These are phyloP conservation scores for Hydrangea macrophylla DNA, from an alignment of 148 eudicot species.

Conservation along the genomic window DNA sequence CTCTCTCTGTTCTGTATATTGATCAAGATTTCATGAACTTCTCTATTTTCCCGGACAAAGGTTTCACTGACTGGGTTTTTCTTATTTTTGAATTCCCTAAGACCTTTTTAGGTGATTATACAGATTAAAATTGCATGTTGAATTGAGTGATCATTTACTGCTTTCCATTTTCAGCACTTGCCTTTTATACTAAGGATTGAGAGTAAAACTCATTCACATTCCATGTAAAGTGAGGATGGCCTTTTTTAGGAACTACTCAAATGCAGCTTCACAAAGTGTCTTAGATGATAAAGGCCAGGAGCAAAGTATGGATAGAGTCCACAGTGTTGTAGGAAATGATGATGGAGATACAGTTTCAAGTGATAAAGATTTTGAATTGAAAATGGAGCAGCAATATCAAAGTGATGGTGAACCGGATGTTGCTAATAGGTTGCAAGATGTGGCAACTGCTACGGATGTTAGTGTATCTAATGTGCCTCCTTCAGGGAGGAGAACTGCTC, in stretches of 20 bases:
- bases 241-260: constrained; percentile 54
- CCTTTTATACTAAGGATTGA: background rate
- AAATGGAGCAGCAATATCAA: constrained; percentile 37
- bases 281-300: constrained; percentile 44
- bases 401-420: constrained; percentile 41
- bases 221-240: constrained; percentile 63
- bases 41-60: too few relatives aligned
- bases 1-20: background rate
- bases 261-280: constrained; percentile 42
- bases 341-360: constrained; percentile 50
- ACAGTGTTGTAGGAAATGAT: constrained; percentile 37
- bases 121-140: background rate
- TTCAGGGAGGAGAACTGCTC: constrained; percentile 41
- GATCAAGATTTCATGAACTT: too few relatives aligned
- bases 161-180: constrained; percentile 9
- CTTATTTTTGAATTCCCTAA: background rate
- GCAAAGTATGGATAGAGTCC: constrained; percentile 40
- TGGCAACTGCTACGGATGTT: constrained; percentile 31
- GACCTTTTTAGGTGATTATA: background rate
- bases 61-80: background rate
- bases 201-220: constrained; percentile 8
- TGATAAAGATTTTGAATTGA: constrained; percentile 48
- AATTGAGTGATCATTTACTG: constrained; percentile 4
- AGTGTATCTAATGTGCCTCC: constrained; percentile 36
- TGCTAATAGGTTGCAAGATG: constrained; percentile 29